Conservation (phyloP, 164 flowering plant genomes). For the Amborella trichopoda region DNA sequence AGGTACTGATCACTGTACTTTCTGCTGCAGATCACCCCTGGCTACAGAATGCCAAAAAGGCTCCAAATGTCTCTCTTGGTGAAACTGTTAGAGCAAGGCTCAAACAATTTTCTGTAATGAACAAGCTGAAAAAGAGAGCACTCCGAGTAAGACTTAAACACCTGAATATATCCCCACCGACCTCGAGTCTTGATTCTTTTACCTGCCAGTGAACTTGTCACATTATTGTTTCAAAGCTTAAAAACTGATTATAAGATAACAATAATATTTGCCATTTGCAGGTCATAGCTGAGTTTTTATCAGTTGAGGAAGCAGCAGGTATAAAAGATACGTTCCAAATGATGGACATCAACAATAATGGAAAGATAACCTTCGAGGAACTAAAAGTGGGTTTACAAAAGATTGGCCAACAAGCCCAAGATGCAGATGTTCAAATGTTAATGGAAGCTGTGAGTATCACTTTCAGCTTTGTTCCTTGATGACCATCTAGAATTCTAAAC, state of each 20-base stretch:
- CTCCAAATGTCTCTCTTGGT: slow-evolving; percentile 83
- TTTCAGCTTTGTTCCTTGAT: no score
- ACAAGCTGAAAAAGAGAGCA: slow-evolving; percentile 93
- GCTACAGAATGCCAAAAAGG: slow-evolving; percentile 78
- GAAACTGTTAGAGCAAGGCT: slow-evolving; percentile 87
- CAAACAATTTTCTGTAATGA: slow-evolving; percentile 86
- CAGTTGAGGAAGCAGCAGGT: slow-evolving; percentile 84
- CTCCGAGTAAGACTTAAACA: slow-evolving; percentile 44
- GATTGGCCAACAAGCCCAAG: slow-evolving; percentile 67
- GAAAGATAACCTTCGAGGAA: slow-evolving; percentile 60
- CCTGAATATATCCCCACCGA: no score
- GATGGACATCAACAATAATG: slow-evolving; percentile 63
- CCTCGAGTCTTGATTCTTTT: no score
- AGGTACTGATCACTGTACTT: no score
- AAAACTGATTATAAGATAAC: no score
- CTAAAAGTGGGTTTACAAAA: slow-evolving; percentile 54
- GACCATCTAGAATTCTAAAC: no score
- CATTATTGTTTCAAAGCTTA: no score
- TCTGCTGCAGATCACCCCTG: slow-evolving; percentile 88
- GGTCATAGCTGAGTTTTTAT: slow-evolving; percentile 89
- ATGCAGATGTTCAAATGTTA: slow-evolving; percentile 61
- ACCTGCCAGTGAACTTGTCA: no score
- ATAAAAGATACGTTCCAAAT: slow-evolving; percentile 71
- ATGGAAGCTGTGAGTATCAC: slow-evolving; percentile 70
- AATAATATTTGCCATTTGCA: no score